Evolutionary conservation across 352 stramenopile genomes (phyloP), one percentile per base, ranked within the genome.

Genomic region (Globisporangium megalacanthum): DNA sequence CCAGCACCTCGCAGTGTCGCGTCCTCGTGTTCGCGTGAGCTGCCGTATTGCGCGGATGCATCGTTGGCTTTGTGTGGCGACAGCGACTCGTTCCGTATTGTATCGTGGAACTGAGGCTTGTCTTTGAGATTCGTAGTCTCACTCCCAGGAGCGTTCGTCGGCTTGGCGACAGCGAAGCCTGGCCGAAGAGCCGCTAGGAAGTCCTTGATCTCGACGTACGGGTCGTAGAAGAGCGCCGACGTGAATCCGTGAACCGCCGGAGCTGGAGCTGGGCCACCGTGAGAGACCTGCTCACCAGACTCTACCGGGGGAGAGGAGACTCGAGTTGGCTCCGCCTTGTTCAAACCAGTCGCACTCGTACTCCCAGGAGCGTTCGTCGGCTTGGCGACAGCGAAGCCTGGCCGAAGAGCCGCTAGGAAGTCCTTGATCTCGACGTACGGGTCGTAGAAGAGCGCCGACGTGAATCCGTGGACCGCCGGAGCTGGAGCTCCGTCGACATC

Each of bases 381-480:
- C n/a, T n/a, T 35, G 35, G 25, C 15, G 2, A 20, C 11, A 52
- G 50, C 36, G 50, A 54, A 45, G 9, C 45, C 58, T 4, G 52
- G 44, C 14, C 22, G 48, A 25, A 63, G 58, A 35, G 35, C 42
- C 3, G 58, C 50, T 44, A 58, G 49, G 15, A 54, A 63, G 15
- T 54, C 58, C 50, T 58, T 63, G 42, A 58, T 63, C 58, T 52
- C 44, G 3, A 58, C 35, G 44, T 44, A 54, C 19, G 58, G 58
- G 17, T 65, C 59, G 37, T 65, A 65, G 31, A n/a, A 49, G 33
- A 65, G 36, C 15, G 59, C 59, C 10, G 52, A 37, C n/a, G 59
- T 65, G 46, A 61, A 65, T 10, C 59, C 59, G n/a, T 51, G 45
- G 8, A 29, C 25, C 11, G n/a, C n/a, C n/a, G n/a, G n/a, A n/a